Evolutionary conservation across 805 yeast genomes (phyloP).

Genomic region (Candida sanyiensis): DNA sequence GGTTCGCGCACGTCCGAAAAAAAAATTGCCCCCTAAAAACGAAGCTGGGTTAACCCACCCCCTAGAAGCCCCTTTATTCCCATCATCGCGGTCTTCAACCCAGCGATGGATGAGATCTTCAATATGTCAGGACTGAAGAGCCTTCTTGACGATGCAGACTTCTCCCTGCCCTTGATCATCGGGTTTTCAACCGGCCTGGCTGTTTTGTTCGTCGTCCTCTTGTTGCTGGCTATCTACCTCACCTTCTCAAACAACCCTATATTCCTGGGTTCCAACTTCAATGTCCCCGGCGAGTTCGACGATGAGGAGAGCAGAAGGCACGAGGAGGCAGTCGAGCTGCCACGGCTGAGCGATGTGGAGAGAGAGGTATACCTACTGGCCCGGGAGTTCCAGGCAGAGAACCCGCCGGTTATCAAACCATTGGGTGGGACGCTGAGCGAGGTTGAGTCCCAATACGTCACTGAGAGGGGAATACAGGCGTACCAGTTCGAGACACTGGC

Average conservation of each 20-base stretch:
- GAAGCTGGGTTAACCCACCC: too few species aligned
- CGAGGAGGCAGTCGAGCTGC: constrained; percentile 44
- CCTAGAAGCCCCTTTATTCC: too few species aligned
- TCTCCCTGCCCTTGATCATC: constrained; percentile 32
- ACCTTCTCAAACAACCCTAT: constrained; percentile 28
- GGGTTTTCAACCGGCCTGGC: constrained; percentile 35
- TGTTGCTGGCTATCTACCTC: constrained; percentile 27
- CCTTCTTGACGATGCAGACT: constrained; percentile 15
- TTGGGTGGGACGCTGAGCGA: constrained; percentile 48
- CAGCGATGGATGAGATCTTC: constrained; percentile 1
- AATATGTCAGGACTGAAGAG: constrained; percentile 7
- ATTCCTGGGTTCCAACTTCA: constrained; percentile 27
- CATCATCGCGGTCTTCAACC: too few species aligned
- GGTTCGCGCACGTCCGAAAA: too few species aligned
- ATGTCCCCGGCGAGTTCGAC: constrained; percentile 54
- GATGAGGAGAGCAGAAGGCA: constrained; percentile 62
- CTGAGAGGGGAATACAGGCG: constrained; percentile 81
- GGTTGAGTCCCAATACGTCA: constrained; percentile 66
- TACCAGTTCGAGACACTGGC: constrained; percentile 28
- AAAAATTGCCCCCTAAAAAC: too few species aligned
- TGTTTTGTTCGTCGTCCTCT: constrained; percentile 28
- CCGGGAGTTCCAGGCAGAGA: constrained; percentile 30
- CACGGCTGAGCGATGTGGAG: constrained; percentile 37
- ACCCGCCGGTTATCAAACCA: constrained; percentile 40
- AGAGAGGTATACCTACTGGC: constrained; percentile 36